These are phyloP conservation scores for Panellus pusillus DNA, from an alignment of 768 basidiomycete species.

Conservation along the genomic window DNA sequence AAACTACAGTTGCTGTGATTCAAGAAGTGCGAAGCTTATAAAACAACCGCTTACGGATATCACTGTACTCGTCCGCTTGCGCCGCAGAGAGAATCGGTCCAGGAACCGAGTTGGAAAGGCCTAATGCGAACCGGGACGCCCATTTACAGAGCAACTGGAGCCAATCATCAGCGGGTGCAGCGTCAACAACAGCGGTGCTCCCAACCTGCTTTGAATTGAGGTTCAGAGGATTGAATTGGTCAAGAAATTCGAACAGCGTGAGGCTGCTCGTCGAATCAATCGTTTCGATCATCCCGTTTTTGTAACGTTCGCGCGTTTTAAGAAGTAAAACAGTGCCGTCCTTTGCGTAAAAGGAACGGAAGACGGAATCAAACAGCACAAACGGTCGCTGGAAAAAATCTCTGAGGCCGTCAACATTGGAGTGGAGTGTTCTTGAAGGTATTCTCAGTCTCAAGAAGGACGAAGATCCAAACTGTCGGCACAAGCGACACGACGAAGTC, in stretches of 20 bases:
- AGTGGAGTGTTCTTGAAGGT: conserved; percentile 30
- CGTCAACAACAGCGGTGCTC: neutral
- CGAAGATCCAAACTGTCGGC: conserved; percentile 61
- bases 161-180: neutral
- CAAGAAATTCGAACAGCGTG: conserved; percentile 48
- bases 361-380: conserved; percentile 53
- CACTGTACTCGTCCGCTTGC: conserved; percentile 41
- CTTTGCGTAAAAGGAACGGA: conserved; percentile 61
- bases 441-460: conserved; percentile 55
- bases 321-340: conserved; percentile 56
- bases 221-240: conserved; percentile 54
- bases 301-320: conserved; percentile 47
- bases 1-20: conserved; percentile 24
- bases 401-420: conserved; percentile 30
- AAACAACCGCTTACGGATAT: conserved; percentile 44
- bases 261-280: conserved; percentile 11
- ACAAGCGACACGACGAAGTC: conserved; percentile 55
- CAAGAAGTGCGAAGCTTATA: neutral
- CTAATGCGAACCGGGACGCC: conserved; percentile 60
- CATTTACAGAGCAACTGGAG: conserved; percentile 62
- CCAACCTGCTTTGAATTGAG: conserved; percentile 52
- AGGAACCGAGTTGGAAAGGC: conserved; percentile 64
- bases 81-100: conserved; percentile 41
- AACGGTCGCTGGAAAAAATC: conserved; percentile 50
- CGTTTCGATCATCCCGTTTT: conserved; percentile 20